Percentiles rank a stretch among this genome's conserved stretches.
phyloP scores from a whole-genome alignment of 1,139 yeast species.

The Zygoascus meyerae region DNA sequence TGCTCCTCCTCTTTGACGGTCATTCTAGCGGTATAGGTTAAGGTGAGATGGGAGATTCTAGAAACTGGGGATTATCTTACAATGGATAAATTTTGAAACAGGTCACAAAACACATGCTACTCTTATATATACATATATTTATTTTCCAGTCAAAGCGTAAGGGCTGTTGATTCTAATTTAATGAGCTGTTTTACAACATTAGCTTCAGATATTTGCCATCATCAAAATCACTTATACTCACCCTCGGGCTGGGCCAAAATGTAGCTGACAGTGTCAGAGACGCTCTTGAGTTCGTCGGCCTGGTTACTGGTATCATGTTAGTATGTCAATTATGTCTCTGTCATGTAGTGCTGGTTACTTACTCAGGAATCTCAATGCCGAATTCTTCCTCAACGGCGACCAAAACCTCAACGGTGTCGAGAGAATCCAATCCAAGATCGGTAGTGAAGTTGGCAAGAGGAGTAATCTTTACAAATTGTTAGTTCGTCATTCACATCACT shows the following conservation, averaged over 20 bases:
- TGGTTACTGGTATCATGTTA: slow-evolving; percentile 41
- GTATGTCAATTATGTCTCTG: background rate
- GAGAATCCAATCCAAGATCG: slow-evolving; percentile 80
- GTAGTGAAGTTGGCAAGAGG: slow-evolving; percentile 58
- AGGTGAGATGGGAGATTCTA: too few relatives aligned
- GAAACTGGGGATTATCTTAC: too few relatives aligned
- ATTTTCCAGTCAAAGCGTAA: too few relatives aligned
- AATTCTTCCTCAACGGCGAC: slow-evolving; percentile 79
- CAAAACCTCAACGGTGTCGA: slow-evolving; percentile 83
- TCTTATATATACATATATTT: too few relatives aligned
- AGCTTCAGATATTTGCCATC: background rate
- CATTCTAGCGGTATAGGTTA: too few relatives aligned
- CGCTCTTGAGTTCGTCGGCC: slow-evolving; percentile 77
- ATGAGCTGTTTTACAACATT: slow-evolving; percentile 2
- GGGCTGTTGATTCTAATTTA: background rate
- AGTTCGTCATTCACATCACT: background rate
- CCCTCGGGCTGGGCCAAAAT: slow-evolving; percentile 58
- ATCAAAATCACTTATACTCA: slow-evolving; percentile 14
- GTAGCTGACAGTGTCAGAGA: slow-evolving; percentile 75
- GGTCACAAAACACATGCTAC: too few relatives aligned
- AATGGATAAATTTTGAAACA: too few relatives aligned
- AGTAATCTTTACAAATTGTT: slow-evolving; percentile 37
- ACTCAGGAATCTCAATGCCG: slow-evolving; percentile 67
- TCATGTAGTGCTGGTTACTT: slow-evolving; percentile 13
- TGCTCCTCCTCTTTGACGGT: too few relatives aligned